Conservation (phyloP, 306 rosid species). For the Castanea sativa region DNA sequence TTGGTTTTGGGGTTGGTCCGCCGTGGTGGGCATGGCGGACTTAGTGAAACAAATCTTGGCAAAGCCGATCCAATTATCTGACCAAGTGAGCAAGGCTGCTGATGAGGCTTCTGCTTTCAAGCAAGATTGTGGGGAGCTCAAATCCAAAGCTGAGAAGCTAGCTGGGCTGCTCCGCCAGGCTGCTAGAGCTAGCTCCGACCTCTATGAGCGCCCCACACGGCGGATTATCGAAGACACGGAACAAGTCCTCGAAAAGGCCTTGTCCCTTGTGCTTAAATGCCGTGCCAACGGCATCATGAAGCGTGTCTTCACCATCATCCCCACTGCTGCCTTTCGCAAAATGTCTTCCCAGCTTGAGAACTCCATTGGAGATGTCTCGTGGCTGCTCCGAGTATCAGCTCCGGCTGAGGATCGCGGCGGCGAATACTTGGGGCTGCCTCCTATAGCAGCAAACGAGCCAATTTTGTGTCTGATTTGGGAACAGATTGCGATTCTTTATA, state of each 20-base stretch:
- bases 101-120: slow-evolving; percentile 66
- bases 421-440: slow-evolving; percentile 72
- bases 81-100: slow-evolving; percentile 68
- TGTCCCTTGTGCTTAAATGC: slow-evolving; percentile 57
- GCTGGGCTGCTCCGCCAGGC: slow-evolving; percentile 81
- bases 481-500: slow-evolving; percentile 67
- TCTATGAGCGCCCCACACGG: slow-evolving; percentile 78
- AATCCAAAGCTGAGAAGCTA: slow-evolving; percentile 73
- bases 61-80: slow-evolving; percentile 78
- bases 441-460: slow-evolving; percentile 84
- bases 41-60: slow-evolving; percentile 66
- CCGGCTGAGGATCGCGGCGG: slow-evolving; percentile 59
- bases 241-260: slow-evolving; percentile 67
- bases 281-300: slow-evolving; percentile 67
- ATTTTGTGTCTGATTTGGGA: slow-evolving; percentile 83
- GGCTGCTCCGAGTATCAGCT: slow-evolving; percentile 88
- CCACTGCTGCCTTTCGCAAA: slow-evolving; percentile 73
- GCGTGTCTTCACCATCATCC: slow-evolving; percentile 74
- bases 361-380: slow-evolving; percentile 79
- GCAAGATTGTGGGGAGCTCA: slow-evolving; percentile 67
- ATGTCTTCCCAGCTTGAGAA: slow-evolving; percentile 63
- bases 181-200: slow-evolving; percentile 83
- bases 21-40: slow-evolving; percentile 62
- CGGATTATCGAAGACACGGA: slow-evolving; percentile 82
- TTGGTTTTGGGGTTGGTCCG: slow-evolving; percentile 22